A percentile compares a stretch with the other conserved stretches of the same genome.
phyloP scores from a whole-genome alignment of 345 rosid genomes.

The Abelmoschus esculentus region DNA sequence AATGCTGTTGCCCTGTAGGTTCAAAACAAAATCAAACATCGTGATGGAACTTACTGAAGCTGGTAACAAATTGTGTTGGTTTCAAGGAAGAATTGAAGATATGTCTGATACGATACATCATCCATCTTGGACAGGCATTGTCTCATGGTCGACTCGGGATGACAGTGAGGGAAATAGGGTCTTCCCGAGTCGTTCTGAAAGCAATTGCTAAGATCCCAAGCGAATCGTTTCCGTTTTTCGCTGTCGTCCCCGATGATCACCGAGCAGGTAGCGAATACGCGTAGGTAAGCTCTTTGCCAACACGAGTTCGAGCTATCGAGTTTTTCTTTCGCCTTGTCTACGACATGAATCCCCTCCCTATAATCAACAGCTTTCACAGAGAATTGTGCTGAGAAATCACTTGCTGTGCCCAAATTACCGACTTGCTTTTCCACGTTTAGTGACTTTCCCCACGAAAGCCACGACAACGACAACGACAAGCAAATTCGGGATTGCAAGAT shows the following conservation, averaged over 20 bases:
- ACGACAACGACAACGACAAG: neutral
- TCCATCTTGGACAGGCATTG: constrained; percentile 50
- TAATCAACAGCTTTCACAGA: constrained; percentile 42
- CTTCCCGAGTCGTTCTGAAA: constrained; percentile 55
- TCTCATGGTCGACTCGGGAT: constrained; percentile 16
- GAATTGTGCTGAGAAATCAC: constrained; percentile 36
- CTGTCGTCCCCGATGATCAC: constrained; percentile 41
- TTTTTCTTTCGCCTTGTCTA: constrained; percentile 50
- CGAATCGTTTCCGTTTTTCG: constrained; percentile 64
- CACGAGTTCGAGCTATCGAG: constrained; percentile 44
- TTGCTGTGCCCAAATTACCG: neutral
- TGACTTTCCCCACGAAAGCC: neutral
- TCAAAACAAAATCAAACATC: neutral
- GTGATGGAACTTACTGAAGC: constrained; percentile 44
- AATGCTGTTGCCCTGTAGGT: constrained; percentile 50
- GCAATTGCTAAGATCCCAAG: constrained; percentile 84
- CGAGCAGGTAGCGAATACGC: constrained; percentile 30
- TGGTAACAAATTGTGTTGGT: constrained; percentile 77
- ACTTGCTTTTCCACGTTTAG: neutral
- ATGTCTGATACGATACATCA: constrained; percentile 44
- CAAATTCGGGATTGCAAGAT: neutral
- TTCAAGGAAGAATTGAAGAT: constrained; percentile 60
- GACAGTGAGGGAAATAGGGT: constrained; percentile 49
- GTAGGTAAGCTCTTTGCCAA: constrained; percentile 51
- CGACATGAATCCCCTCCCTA: constrained; percentile 32